Percentiles rank a stretch among this genome's conserved stretches.
phyloP scores from a whole-genome alignment of 495 filamentous ascomycete genomes.

The Aspergillus ellipticus region DNA sequence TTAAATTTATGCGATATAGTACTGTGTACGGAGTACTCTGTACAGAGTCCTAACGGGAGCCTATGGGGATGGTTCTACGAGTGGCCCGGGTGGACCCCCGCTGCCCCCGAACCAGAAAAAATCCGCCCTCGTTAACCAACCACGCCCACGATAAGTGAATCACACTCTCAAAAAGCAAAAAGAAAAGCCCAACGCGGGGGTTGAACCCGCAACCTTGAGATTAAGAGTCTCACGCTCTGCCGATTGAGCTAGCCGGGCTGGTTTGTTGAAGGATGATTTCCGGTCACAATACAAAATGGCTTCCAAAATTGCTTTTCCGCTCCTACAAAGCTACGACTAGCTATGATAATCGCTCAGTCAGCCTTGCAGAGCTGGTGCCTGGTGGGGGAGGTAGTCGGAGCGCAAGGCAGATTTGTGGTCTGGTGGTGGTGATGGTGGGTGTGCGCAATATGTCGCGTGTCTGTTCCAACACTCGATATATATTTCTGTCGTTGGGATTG shows the following conservation, averaged over 20 bases:
- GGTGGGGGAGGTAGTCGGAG: not conserved
- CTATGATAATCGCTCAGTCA: not conserved
- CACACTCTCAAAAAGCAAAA: not conserved
- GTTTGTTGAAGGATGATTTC: not conserved
- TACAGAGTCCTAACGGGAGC: no score
- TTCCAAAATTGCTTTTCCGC: no score
- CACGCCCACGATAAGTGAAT: not conserved
- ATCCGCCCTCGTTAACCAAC: not conserved
- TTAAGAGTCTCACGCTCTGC: conserved; percentile 60
- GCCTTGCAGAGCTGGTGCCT: not conserved
- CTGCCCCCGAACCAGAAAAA: not conserved
- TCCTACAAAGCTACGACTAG: not conserved
- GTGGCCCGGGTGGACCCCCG: not conserved
- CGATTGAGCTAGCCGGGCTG: conserved; percentile 53
- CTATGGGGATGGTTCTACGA: no score
- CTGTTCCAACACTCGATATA: not conserved
- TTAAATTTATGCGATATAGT: no score
- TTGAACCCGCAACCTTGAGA: conserved; percentile 57
- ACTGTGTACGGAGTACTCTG: no score
- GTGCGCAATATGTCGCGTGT: not conserved
- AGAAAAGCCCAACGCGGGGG: conserved; percentile 50
- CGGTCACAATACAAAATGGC: not conserved
- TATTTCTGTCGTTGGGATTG: not conserved
- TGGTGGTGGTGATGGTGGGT: not conserved
- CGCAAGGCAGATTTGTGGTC: not conserved